phyloP scores from a whole-genome alignment of 2,329 filamentous ascomycete species.

The Curvularia spicifera region DNA sequence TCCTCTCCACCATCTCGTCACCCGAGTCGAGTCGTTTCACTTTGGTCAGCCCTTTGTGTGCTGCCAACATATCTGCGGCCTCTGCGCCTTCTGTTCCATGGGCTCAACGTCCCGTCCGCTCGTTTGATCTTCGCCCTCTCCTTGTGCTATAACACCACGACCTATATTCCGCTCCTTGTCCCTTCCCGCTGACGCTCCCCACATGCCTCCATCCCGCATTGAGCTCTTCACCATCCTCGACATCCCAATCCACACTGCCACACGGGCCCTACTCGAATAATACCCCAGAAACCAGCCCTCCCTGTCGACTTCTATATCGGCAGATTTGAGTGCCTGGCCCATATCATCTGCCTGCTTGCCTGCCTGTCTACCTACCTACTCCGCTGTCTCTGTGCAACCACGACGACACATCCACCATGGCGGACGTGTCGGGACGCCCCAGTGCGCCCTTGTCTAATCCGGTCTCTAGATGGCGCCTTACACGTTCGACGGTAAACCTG shows the following conservation, averaged over 20 bases:
- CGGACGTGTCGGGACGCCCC: constrained; percentile 23
- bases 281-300: constrained; percentile 13
- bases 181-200: constrained; percentile 18
- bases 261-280: not conserved
- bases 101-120: constrained; percentile 43
- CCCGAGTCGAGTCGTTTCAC: constrained; percentile 40
- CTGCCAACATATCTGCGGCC: constrained; percentile 35
- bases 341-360: constrained; percentile 11
- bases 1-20: constrained; percentile 38
- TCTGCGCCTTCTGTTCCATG: constrained; percentile 23
- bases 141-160: constrained; percentile 30
- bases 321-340: constrained; percentile 12
- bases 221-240: constrained; percentile 22
- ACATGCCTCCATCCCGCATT: constrained; percentile 23
- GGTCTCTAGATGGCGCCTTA: constrained; percentile 47
- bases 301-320: constrained; percentile 19
- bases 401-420: constrained; percentile 13
- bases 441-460: constrained; percentile 25
- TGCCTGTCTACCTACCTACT: constrained; percentile 1
- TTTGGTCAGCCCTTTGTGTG: constrained; percentile 26
- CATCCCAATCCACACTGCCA: not conserved
- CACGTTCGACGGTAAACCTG: constrained; percentile 42
- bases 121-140: constrained; percentile 46
- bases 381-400: constrained; percentile 14
- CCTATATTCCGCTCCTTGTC: constrained; percentile 40